Percentiles rank a stretch among this genome's conserved stretches.
phyloP scores from a whole-genome alignment of 495 filamentous ascomycete species.

The Cercophora samala region DNA sequence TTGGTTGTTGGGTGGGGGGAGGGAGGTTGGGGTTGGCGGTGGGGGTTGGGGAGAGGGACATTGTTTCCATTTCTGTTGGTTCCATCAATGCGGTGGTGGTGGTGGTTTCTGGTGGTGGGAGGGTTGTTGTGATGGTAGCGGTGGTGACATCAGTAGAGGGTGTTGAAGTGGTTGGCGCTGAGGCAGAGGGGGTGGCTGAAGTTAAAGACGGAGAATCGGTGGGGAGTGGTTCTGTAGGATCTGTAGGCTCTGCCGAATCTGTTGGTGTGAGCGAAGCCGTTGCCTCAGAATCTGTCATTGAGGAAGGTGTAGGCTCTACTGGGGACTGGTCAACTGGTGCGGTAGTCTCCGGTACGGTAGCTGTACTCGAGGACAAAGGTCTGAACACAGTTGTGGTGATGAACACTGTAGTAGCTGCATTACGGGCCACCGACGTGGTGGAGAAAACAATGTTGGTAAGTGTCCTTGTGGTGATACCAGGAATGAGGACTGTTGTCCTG shows the following conservation, averaged over 20 bases:
- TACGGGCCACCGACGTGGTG: conserved; percentile 24
- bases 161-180: background rate
- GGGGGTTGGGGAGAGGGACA: conserved; percentile 8
- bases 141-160: conserved; percentile 4
- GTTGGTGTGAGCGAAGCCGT: too few relatives aligned
- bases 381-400: conserved; percentile 24
- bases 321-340: background rate
- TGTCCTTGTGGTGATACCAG: conserved; percentile 8
- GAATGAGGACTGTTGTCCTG: background rate
- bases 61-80: conserved; percentile 1
- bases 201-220: background rate
- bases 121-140: conserved; percentile 11
- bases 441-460: conserved; percentile 27
- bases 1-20: background rate
- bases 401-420: conserved; percentile 25
- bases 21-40: background rate
- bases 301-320: background rate
- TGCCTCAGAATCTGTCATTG: background rate
- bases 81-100: conserved; percentile 7
- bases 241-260: background rate
- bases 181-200: background rate
- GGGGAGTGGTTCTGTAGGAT: background rate
- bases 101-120: background rate
- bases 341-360: background rate
- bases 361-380: conserved; percentile 12